Conservation (phyloP, 2,329 filamentous ascomycete genomes). For the Fusarium tricinctum region DNA sequence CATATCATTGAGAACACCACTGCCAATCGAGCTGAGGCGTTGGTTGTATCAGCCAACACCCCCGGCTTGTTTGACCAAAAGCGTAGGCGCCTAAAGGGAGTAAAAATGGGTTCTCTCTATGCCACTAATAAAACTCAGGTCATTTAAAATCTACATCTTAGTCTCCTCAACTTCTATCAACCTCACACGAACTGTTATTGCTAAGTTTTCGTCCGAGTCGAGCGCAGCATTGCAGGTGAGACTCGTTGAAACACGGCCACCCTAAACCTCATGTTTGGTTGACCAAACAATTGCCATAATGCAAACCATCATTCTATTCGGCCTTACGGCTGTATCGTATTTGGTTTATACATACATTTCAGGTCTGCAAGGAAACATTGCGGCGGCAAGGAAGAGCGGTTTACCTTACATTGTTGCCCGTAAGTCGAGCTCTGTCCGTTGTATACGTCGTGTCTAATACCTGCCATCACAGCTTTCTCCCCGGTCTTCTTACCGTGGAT, state of each 20-base stretch:
- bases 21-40: neutral
- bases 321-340: slow-evolving; percentile 53
- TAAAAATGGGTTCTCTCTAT: neutral
- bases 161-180: neutral
- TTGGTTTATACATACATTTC: slow-evolving; percentile 51
- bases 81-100: neutral
- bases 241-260: neutral
- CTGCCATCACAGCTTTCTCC: slow-evolving; percentile 57
- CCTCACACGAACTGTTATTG: neutral
- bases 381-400: slow-evolving; percentile 64
- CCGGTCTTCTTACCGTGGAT: slow-evolving; percentile 69
- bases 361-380: slow-evolving; percentile 62
- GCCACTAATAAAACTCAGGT: neutral
- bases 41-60: neutral
- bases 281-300: slow-evolving; percentile 45
- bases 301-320: slow-evolving; percentile 54
- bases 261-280: slow-evolving; percentile 5
- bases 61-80: slow-evolving; percentile 2
- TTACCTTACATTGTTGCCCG: slow-evolving; percentile 68
- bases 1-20: neutral
- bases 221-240: neutral
- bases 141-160: neutral
- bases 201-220: neutral
- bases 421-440: slow-evolving; percentile 52
- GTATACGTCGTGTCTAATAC: neutral